Base-by-base conservation (phyloP, 768 basidiomycete species). In the Saitozyma sp. region DNA sequence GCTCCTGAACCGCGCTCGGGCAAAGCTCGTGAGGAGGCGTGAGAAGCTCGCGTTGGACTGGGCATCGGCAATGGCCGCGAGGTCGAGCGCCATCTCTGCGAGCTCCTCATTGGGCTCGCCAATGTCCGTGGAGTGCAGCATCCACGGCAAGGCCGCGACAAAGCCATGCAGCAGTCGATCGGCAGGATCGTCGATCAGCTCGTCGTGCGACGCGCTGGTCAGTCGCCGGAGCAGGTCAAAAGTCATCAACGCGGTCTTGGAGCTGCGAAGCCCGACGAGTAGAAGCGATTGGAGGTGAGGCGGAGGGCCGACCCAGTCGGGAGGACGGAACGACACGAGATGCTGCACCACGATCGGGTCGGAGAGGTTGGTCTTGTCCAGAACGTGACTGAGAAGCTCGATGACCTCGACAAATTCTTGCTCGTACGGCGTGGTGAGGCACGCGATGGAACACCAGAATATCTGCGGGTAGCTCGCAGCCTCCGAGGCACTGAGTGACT, bases 1-100 rank as follows among this genome's bases (percentile, higher is more conserved):
- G 1, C 92, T 92, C 53, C 93, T 84, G 83, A 97, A 96, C 55
- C 90, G 88, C 19, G 84, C 83, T 78, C 91, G 91, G 59, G 89
- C 86, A 69, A 94, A 94, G 3, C 91, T 92, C 5, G 84, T 87
- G 88, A 95, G 90, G 72, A 97, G 89, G 53, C 90, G 88, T 57
- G 86, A 84, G 69, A 96, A 90, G 70, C 88, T 89, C n/a, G 85
- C 84, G 38, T 87, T 84, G 37, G 86, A 87, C 67, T 91, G 89
- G 53, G 81, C 77, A 46, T 86, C 85, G 3, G 94, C 93, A 16
- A 96, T 83, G 10, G 74, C 79, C 38, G 87, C 85, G 42, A 97
- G 85, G 65, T 88, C 85, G 56, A 85, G 83, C 1, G 92, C 89
- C 74, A 94, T 89, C 19, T 83, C 84, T 59, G 85, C 85, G 49